Conservation (phyloP, 306 rosid genomes). For the Fagus crenata region DNA sequence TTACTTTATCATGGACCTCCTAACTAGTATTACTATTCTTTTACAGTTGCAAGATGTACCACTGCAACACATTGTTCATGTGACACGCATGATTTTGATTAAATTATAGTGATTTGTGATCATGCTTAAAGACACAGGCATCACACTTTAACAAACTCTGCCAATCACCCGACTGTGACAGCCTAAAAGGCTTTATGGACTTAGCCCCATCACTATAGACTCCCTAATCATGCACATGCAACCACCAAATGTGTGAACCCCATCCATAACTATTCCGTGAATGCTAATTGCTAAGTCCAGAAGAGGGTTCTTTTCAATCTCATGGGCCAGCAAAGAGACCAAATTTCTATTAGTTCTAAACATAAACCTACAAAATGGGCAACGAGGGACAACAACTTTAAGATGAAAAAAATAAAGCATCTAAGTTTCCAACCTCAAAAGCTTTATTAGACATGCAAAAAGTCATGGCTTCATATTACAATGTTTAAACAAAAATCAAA, state of each 20-base stretch:
- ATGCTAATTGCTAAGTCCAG: not conserved
- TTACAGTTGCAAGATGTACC: not conserved
- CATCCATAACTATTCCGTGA: not conserved
- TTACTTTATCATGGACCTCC: no score
- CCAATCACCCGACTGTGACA: not conserved
- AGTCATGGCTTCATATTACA: not conserved
- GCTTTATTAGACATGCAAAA: not conserved
- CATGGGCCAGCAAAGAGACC: not conserved
- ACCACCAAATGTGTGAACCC: conserved; percentile 11
- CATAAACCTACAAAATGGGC: conserved; percentile 12
- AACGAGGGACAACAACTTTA: not conserved
- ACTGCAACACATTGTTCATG: not conserved
- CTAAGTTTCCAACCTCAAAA: not conserved
- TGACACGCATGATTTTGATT: not conserved
- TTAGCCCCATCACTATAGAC: not conserved
- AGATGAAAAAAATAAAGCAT: conserved; percentile 7
- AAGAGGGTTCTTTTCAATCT: not conserved
- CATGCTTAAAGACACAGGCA: not conserved
- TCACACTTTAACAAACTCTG: not conserved
- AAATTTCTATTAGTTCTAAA: not conserved
- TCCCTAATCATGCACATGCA: not conserved
- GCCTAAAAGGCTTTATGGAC: not conserved
- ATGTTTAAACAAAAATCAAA: conserved; percentile 15
- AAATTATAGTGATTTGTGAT: not conserved
- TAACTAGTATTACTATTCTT: not conserved